Conservation (phyloP, 2,329 filamentous ascomycete genomes). For the Ceratocystis diversiconidia region DNA sequence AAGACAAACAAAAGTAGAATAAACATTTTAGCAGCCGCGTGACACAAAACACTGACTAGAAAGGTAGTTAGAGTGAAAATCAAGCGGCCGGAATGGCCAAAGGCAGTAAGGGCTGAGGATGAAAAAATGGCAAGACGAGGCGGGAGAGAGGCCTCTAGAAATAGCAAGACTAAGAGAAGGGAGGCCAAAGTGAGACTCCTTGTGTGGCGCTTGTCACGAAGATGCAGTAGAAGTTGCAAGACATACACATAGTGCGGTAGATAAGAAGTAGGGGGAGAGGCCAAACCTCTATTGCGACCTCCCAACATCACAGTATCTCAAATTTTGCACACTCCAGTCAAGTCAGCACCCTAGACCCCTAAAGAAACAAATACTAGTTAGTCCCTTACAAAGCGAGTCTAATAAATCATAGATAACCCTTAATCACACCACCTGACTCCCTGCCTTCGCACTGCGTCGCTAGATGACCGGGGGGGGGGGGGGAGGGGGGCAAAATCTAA, state of each 20-base stretch:
- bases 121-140: slow-evolving; percentile 5
- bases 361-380: too few relatives aligned
- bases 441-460: too few relatives aligned
- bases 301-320: too few relatives aligned
- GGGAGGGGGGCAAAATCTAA: too few relatives aligned
- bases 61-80: background rate
- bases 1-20: background rate
- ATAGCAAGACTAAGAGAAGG: slow-evolving; percentile 6
- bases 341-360: too few relatives aligned
- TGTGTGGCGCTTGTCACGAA: background rate
- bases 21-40: background rate
- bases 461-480: too few relatives aligned
- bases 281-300: too few relatives aligned
- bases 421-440: too few relatives aligned
- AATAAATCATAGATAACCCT: too few relatives aligned
- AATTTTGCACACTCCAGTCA: too few relatives aligned
- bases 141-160: background rate
- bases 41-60: background rate
- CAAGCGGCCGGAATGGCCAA: background rate
- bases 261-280: background rate
- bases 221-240: background rate
- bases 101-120: background rate
- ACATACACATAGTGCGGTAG: background rate
- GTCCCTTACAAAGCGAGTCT: too few relatives aligned
- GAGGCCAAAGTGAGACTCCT: background rate